phyloP scores from a whole-genome alignment of 176 grass and related monocot genomes.

The Chloris gayana region DNA sequence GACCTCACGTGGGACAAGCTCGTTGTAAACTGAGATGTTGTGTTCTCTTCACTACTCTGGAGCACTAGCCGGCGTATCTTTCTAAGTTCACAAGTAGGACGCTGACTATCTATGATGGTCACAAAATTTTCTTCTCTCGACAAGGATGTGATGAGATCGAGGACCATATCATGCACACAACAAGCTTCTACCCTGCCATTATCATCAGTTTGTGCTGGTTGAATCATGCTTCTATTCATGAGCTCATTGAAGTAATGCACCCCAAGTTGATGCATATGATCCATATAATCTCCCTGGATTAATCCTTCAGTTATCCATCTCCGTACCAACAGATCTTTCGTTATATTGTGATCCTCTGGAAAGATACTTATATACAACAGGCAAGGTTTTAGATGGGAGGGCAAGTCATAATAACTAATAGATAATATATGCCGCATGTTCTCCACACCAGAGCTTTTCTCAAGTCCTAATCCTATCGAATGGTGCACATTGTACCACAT shows the following conservation, averaged over 20 bases:
- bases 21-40: no score
- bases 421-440: slow-evolving; percentile 37
- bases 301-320: slow-evolving; percentile 37
- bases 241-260: slow-evolving; percentile 14
- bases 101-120: background rate
- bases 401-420: slow-evolving; percentile 32
- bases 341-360: slow-evolving; percentile 40
- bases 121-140: slow-evolving; percentile 31
- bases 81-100: background rate
- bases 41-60: background rate
- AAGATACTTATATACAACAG: slow-evolving; percentile 35
- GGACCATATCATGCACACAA: slow-evolving; percentile 37
- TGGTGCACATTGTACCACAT: background rate
- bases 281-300: background rate
- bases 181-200: background rate
- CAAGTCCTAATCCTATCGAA: slow-evolving; percentile 29
- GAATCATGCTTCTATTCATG: slow-evolving; percentile 35
- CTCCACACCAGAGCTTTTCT: slow-evolving; percentile 6
- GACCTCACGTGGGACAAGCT: no score
- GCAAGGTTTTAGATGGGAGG: slow-evolving; percentile 19
- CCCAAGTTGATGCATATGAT: background rate
- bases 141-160: slow-evolving; percentile 36
- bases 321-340: background rate
- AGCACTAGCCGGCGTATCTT: slow-evolving; percentile 22
- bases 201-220: background rate